These are phyloP conservation scores for Cercophora samala DNA, from an alignment of 495 filamentous ascomycete species.

Conservation along the genomic window DNA sequence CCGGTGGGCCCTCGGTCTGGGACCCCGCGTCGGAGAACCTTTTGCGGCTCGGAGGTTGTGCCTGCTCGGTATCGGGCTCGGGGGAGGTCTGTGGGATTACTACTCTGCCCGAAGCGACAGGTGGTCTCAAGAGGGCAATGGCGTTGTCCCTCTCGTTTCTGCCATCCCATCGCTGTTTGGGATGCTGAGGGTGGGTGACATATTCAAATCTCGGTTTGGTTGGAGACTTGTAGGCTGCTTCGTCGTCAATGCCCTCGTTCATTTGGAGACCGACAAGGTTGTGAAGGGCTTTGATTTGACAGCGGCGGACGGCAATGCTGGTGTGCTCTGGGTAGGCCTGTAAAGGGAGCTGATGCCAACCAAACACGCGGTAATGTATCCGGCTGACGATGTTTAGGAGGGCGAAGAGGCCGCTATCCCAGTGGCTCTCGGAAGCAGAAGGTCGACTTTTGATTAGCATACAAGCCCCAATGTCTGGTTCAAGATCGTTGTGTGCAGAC, in stretches of 20 bases:
- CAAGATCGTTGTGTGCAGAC: background rate
- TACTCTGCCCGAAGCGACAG: background rate
- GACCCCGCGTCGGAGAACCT: no score
- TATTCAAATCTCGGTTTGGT: background rate
- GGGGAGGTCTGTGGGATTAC: background rate
- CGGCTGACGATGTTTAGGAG: background rate
- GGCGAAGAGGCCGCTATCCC: background rate
- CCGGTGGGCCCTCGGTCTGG: no score
- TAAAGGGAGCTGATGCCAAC: background rate
- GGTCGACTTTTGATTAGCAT: background rate
- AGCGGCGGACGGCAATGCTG: background rate
- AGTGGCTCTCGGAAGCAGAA: background rate
- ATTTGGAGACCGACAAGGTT: background rate
- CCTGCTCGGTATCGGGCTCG: no score
- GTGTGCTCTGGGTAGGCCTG: background rate
- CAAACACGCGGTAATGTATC: background rate
- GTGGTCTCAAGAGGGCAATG: background rate
- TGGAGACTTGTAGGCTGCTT: background rate
- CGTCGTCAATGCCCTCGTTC: background rate
- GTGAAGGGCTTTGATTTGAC: background rate
- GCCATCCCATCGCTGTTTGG: background rate
- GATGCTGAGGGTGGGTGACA: background rate
- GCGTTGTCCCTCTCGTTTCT: background rate
- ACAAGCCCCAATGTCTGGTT: no score
- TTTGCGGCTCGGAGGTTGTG: no score